Conservation (phyloP, 345 rosid species). For the Limnanthes douglasii region DNA sequence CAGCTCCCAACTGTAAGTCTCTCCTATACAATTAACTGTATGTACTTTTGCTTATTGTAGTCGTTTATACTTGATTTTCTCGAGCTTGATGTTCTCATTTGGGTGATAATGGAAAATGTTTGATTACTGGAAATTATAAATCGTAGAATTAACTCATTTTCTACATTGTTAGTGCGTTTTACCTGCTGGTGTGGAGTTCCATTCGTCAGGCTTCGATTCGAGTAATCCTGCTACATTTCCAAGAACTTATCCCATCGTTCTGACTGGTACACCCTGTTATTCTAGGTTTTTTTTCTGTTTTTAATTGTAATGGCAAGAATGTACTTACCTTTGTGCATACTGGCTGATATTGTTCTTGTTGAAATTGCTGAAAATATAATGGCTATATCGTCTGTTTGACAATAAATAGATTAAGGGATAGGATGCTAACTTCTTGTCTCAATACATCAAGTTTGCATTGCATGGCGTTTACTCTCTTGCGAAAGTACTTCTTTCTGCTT, state of each 20-base stretch:
- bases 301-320: constrained; percentile 1
- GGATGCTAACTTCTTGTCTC: constrained; percentile 5
- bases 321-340: background rate
- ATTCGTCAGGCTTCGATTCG: constrained; percentile 56
- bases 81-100: background rate
- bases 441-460: too few relatives aligned
- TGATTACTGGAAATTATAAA: background rate
- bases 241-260: constrained; percentile 86
- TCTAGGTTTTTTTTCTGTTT: background rate
- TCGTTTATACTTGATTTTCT: background rate
- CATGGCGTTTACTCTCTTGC: too few relatives aligned
- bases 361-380: too few relatives aligned
- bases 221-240: constrained; percentile 49
- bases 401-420: too few relatives aligned
- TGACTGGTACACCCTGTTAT: constrained; percentile 50
- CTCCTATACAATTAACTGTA: background rate
- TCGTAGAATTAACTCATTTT: constrained; percentile 1
- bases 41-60: background rate
- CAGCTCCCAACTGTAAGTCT: constrained; percentile 75
- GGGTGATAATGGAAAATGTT: background rate
- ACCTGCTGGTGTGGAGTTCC: constrained; percentile 82
- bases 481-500: too few relatives aligned
- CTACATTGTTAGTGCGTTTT: constrained; percentile 52
- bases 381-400: too few relatives aligned
- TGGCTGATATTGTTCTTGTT: background rate